phyloP scores from a whole-genome alignment of 208 protist species.

The Trypanosoma mega region DNA sequence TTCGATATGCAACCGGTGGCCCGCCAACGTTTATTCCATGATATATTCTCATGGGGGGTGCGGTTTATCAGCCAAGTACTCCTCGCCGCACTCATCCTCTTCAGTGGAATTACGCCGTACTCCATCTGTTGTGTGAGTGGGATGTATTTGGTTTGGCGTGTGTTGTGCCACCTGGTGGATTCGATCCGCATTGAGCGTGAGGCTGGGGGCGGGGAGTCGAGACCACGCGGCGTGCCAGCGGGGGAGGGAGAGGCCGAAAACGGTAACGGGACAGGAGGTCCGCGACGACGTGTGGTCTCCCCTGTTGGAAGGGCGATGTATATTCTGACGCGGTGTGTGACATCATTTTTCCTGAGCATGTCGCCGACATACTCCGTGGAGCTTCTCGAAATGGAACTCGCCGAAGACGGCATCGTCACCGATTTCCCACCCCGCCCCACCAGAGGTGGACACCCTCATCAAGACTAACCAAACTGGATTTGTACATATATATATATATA shows the following conservation, averaged over 20 bases:
- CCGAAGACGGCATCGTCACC: conserved; percentile 55
- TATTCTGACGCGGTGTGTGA: conserved; percentile 51
- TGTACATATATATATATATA: no score
- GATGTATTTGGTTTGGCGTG: neutral
- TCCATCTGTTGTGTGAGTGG: no score
- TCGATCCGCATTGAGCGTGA: conserved; percentile 16
- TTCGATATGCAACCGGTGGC: no score
- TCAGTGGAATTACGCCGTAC: no score
- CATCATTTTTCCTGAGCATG: conserved; percentile 64
- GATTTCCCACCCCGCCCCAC: conserved; percentile 8
- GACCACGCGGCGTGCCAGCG: neutral
- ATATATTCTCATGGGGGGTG: no score
- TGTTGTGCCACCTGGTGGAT: neutral
- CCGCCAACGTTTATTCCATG: no score
- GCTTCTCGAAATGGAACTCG: conserved; percentile 54
- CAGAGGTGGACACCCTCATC: neutral
- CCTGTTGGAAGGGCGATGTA: conserved; percentile 36
- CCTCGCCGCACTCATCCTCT: no score
- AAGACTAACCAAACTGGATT: conserved; percentile 3
- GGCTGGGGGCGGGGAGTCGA: neutral
- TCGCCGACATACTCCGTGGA: conserved; percentile 70
- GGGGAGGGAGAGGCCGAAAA: neutral
- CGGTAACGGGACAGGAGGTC: neutral
- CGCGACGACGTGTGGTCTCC: conserved; percentile 23
- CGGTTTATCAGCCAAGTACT: no score